Evolutionary conservation across 192 early-diverging fungal genomes (phyloP).

Genomic region (Umbelopsis sp.): DNA sequence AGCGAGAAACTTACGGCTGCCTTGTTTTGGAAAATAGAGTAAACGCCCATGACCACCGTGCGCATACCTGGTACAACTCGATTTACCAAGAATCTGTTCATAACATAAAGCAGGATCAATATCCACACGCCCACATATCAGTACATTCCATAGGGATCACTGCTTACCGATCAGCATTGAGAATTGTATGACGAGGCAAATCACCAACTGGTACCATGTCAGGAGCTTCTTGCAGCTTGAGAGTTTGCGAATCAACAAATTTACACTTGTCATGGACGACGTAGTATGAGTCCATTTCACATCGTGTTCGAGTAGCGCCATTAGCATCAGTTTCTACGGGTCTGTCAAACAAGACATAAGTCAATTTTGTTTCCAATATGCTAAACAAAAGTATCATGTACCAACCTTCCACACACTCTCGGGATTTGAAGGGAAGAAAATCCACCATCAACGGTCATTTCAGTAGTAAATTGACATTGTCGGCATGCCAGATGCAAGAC

Average conservation of each 20-base stretch:
- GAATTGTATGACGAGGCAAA: slow-evolving; percentile 90
- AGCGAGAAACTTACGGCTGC: slow-evolving; percentile 35
- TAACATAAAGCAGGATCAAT: background rate
- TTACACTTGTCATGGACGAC: slow-evolving; percentile 94
- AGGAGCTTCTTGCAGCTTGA: slow-evolving; percentile 97
- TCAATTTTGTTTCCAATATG: background rate
- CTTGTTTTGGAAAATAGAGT: slow-evolving; percentile 88
- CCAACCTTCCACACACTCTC: slow-evolving; percentile 83
- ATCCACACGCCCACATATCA: background rate
- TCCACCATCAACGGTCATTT: slow-evolving; percentile 81
- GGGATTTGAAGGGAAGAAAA: slow-evolving; percentile 86
- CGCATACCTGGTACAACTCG: slow-evolving; percentile 93
- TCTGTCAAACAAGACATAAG: background rate
- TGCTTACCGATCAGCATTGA: slow-evolving; percentile 82
- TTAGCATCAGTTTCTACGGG: slow-evolving; percentile 29
- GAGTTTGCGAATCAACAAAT: slow-evolving; percentile 95
- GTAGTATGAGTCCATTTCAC: slow-evolving; percentile 86
- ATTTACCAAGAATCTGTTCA: slow-evolving; percentile 73
- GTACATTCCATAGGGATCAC: background rate
- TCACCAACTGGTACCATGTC: slow-evolving; percentile 98
- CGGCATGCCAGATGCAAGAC: slow-evolving; percentile 88
- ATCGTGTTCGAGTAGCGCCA: slow-evolving; percentile 28
- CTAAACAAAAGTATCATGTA: slow-evolving; percentile 19
- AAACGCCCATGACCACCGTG: slow-evolving; percentile 92
- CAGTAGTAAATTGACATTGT: slow-evolving; percentile 82